Base-by-base conservation (phyloP, 805 yeast genomes). In the Saccharomycopsis synnaedendra region DNA sequence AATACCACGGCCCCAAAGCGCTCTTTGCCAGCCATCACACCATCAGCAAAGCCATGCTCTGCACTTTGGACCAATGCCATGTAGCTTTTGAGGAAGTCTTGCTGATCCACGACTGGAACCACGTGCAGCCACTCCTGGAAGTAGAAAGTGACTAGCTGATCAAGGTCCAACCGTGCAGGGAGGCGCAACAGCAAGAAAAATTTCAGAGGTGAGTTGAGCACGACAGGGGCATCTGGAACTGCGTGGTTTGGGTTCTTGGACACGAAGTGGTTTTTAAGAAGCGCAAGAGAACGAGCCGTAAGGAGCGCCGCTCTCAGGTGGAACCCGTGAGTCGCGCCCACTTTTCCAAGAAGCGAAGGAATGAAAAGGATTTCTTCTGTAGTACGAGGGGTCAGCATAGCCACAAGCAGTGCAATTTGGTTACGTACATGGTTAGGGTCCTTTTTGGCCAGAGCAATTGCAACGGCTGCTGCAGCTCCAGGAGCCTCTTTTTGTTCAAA, bases 61-160 rank as follows among this genome's bases (percentile, higher is more conserved):
- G 78, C 57, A 11, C 76, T 63, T 42, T 66, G 64, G 28, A 66
- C 64, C 42, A 80, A 69, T 31, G 62, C 64, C 31, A 68, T 56
- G 59, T 84, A 86, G 53, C 77, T 76, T 28, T 67, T 65, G 58
- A 82, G 67, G 57, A 88, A 88, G n/a, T 77, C 71, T 40, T 75
- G 75, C 53, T 78, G 77, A 60, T 85, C 85, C 46, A 88, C 58
- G 10, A 85, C 69, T 0, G 95, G 94, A 28, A 81, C 67, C 4
- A 77, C 63, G 30, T 74, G 70, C 32, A 84, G 81, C 95, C 96
- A 88, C 49, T 82, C 81, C 52, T 77, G 79, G 63, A 86, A 87
- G 59, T 75, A 88, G 3, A 77, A 60, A 0, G 82, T 72, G 19
- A 84, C 72, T 32, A 85, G 69, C 30, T 78, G 78, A 61, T 88